Base-by-base conservation (phyloP, 192 early-diverging fungal species). In the Backusella tarrabulga region DNA sequence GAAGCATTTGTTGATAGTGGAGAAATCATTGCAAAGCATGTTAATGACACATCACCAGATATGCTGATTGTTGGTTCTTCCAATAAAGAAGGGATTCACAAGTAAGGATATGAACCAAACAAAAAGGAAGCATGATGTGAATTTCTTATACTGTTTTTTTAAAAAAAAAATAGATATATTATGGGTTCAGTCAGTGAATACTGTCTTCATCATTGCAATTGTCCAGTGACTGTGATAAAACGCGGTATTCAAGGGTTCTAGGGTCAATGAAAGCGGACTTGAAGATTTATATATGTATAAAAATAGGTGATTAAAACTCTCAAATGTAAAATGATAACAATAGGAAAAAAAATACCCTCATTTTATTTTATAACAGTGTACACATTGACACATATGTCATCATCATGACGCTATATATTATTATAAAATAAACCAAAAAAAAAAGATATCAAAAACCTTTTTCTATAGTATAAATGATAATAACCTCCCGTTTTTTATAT, bases 111-210 rank as follows among this genome's bases (percentile, higher is more conserved):
- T n/a, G 15, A 12, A 32, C 29, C 8, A 21, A 56, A 56, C 7
- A 54, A 21, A 54, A 15, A 71, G 36, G 23, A 32, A 32, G 32
- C 32, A 32, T 8, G 68, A 52, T 44, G 17, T 34, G 41, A 32
- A 2, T 32, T 21, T 72, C 42, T 46, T 60, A 60, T 60, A 7
- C 23, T 8, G 5, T 23, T 21, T 11, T 23, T n/a, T 3, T 19
- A 52, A 52, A 15, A 46, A 15, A 46, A 29, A 11, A 26, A 11
- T 72, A 72, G 71, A 52, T 72, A 32, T 23, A 42, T 72, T 21
- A 40, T 72, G 9, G 71, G 71, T 14, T 72, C 71, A 46, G 71
- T 72, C 0, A 72, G 71, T 19, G 71, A 72, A 17, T 50, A 72
- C 29, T 72, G 71, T 19, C 29, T 72, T 34, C 42, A 72, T 44